phyloP scores from a whole-genome alignment of 2,329 filamentous ascomycete genomes.

The Eutypella sp. region DNA sequence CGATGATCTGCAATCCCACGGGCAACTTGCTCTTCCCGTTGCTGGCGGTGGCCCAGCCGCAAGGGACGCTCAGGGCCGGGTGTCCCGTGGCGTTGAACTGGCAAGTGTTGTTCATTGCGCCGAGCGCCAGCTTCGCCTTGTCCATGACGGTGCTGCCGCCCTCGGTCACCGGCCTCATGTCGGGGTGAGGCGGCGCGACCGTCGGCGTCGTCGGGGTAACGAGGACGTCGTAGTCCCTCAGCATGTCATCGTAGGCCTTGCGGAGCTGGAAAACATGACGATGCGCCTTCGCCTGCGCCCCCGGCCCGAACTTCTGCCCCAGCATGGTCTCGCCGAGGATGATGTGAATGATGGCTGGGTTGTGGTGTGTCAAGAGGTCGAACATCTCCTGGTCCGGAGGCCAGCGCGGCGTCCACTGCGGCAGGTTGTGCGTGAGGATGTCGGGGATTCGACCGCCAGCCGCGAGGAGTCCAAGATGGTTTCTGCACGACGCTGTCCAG shows the following conservation, averaged over 20 bases:
- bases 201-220: conserved; percentile 44
- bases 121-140: not conserved
- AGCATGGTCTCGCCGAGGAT: conserved; percentile 35
- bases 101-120: not conserved
- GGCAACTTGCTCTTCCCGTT: not conserved
- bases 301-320: conserved; percentile 17
- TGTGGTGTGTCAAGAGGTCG: conserved; percentile 34
- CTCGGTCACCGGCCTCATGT: no score
- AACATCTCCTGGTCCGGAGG: conserved; percentile 36
- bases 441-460: conserved; percentile 28
- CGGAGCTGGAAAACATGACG: conserved; percentile 40
- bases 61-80: not conserved
- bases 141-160: no score
- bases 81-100: not conserved
- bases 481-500: conserved; percentile 39
- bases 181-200: conserved; percentile 36
- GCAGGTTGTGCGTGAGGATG: conserved; percentile 27
- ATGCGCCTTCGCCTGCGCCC: conserved; percentile 39
- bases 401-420: conserved; percentile 30
- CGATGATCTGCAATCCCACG: not conserved
- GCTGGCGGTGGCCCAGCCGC: not conserved
- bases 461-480: conserved; percentile 27
- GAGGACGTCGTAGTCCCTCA: conserved; percentile 41
- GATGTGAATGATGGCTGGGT: conserved; percentile 43
- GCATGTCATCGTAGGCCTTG: conserved; percentile 41